Evolutionary conservation across 176 grass and related monocot species (phyloP), one percentile per base, ranked within the genome.

Genomic region (Panicum miliaceum): DNA sequence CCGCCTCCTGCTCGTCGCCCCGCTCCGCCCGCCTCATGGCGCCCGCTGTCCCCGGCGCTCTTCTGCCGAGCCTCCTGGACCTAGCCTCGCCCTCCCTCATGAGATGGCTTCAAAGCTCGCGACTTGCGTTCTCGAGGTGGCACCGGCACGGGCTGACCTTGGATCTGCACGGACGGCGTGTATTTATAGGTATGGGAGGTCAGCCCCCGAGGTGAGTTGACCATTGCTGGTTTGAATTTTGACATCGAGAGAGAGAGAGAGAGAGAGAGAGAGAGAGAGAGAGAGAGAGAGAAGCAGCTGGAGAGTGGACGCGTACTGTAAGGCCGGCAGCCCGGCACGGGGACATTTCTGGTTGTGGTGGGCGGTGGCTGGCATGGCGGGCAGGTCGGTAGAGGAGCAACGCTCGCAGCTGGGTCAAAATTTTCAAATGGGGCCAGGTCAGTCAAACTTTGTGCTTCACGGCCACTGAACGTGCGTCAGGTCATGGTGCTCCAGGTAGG

Each of bases 191-290:
- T 71, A 59, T 6, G 12, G 40, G 29, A 76, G 20, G 69, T 76
- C 77, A 85, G 72, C 52, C 77, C 81, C 51, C 7, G 4, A 0
- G 38, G 8, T 27, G 79, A 41, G 86, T 71, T 83, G 86, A 78
- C 80, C 51, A 60, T 67, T 12, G 47, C 36, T 58, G 38, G 19
- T 8, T 26, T 81, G 34, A 59, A 3, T 41, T 88, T 75, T 89
- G 82, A 81, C 82, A 59, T 80, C 0, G 8, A 20, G 19, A 36
- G 29, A 32, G 29, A 32, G 29, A 32, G 29, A 32, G 29, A 32
- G 29, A 32, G 29, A 32, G 29, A 32, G 29, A 32, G 29, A 32
- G 29, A 32, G 29, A 32, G 29, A 32, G 29, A 32, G 29, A 32
- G 29, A 32, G 29, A 32, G 29, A 32, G 29, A 32, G 29, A 32